Conservation (phyloP, 768 basidiomycete species). For the Calocybe gangraenosa region DNA sequence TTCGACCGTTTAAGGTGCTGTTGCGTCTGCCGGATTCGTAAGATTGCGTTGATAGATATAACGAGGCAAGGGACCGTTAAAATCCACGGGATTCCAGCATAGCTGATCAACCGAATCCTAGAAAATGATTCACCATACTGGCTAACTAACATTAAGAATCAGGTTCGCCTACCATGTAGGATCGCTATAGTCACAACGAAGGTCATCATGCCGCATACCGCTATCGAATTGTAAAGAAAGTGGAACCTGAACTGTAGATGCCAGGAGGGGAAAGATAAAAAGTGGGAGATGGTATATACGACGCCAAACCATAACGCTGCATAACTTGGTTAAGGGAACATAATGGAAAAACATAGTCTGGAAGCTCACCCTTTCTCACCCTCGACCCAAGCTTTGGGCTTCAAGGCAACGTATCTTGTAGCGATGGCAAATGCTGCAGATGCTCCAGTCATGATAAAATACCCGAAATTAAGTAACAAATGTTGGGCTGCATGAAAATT, state of each 20-base stretch:
- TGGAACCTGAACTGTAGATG: slow-evolving; percentile 37
- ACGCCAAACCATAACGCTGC: slow-evolving; percentile 49
- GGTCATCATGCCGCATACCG: slow-evolving; percentile 41
- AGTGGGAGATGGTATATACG: slow-evolving; percentile 39
- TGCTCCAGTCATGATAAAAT: slow-evolving; percentile 41
- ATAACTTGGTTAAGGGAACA: not conserved
- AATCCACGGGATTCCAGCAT: slow-evolving; percentile 52
- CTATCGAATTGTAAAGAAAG: slow-evolving; percentile 41
- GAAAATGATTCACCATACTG: slow-evolving; percentile 1
- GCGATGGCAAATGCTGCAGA: slow-evolving; percentile 41
- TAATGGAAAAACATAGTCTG: slow-evolving; percentile 11
- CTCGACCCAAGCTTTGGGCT: slow-evolving; percentile 39
- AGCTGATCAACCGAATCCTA: slow-evolving; percentile 64
- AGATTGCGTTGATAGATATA: slow-evolving; percentile 41
- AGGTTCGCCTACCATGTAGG: slow-evolving; percentile 48
- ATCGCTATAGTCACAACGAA: slow-evolving; percentile 57
- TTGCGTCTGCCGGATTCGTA: slow-evolving; percentile 30
- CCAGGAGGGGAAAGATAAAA: slow-evolving; percentile 43
- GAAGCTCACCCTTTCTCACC: slow-evolving; percentile 23
- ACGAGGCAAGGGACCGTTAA: slow-evolving; percentile 48
- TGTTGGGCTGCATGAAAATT: slow-evolving; percentile 42
- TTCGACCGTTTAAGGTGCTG: slow-evolving; percentile 33
- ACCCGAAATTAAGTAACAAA: slow-evolving; percentile 36
- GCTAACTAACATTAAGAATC: not conserved
- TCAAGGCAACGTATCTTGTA: slow-evolving; percentile 33